These are phyloP conservation scores for Alternaria panax DNA, from an alignment of 2,329 filamentous ascomycete species.

Conservation along the genomic window DNA sequence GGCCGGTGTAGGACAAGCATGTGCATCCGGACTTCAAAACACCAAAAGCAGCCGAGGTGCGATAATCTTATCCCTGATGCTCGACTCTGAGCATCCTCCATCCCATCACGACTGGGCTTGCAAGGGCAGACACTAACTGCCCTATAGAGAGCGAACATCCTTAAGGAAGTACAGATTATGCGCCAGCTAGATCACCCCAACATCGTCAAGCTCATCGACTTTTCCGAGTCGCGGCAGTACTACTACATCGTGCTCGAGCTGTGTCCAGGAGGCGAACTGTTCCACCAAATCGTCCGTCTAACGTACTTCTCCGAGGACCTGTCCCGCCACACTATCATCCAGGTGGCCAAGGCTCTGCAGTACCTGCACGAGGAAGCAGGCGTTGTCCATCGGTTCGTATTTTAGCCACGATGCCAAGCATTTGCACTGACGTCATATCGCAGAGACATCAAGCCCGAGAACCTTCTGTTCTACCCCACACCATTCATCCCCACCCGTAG, in stretches of 20 bases:
- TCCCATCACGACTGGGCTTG: slow-evolving; percentile 26
- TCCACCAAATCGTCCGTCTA: slow-evolving; percentile 97
- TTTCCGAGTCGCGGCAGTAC: slow-evolving; percentile 91
- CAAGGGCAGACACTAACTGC: slow-evolving; percentile 52
- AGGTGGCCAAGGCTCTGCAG: slow-evolving; percentile 92
- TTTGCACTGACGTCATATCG: slow-evolving; percentile 48
- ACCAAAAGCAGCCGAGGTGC: slow-evolving; percentile 97
- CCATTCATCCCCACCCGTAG: slow-evolving; percentile 80
- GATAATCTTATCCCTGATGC: slow-evolving; percentile 46
- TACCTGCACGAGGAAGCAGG: slow-evolving; percentile 95
- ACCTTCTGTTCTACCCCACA: slow-evolving; percentile 89
- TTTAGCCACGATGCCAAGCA: slow-evolving; percentile 6
- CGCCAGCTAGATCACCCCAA: slow-evolving; percentile 95
- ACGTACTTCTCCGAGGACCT: slow-evolving; percentile 98
- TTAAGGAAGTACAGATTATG: slow-evolving; percentile 99
- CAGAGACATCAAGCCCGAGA: slow-evolving; percentile 98
- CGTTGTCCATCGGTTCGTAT: slow-evolving; percentile 89
- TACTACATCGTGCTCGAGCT: slow-evolving; percentile 98
- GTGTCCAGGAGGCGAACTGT: slow-evolving; percentile 92
- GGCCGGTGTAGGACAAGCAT: slow-evolving; percentile 77
- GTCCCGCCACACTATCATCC: slow-evolving; percentile 90
- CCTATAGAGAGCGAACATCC: slow-evolving; percentile 86
- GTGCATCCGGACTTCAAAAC: slow-evolving; percentile 94
- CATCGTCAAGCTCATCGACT: slow-evolving; percentile 91
- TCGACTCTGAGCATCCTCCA: slow-evolving; percentile 41